Evolutionary conservation across 2,329 filamentous ascomycete species (phyloP).

Genomic region (Colletotrichum sp.): DNA sequence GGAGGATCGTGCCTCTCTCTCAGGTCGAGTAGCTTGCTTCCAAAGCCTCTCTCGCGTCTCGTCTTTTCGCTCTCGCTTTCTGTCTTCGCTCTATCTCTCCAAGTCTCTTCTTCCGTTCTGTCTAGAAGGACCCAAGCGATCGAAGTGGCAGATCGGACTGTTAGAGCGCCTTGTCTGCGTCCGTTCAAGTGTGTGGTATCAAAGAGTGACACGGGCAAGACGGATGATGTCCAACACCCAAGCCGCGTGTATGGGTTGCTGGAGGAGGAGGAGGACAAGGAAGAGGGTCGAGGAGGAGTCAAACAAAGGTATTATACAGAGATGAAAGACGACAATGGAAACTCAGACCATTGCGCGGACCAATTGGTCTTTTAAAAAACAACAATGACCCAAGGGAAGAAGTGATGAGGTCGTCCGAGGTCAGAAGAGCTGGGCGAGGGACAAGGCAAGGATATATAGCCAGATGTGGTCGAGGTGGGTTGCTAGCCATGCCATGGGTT

Average conservation of each 20-base stretch:
- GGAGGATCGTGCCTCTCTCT: background rate
- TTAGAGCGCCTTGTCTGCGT: conserved; percentile 12
- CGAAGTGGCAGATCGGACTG: conserved; percentile 3
- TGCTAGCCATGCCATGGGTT: conserved; percentile 8
- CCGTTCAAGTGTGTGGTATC: conserved; percentile 7
- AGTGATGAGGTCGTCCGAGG: conserved; percentile 23
- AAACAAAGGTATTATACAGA: conserved; percentile 33
- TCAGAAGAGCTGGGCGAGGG: conserved; percentile 34
- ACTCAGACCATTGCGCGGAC: conserved; percentile 43
- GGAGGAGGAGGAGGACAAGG: conserved; percentile 14
- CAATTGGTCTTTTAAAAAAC: conserved; percentile 34
- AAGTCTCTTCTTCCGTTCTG: conserved; percentile 17
- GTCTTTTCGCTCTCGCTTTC: background rate
- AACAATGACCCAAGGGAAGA: conserved; percentile 32
- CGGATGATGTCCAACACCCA: conserved; percentile 16
- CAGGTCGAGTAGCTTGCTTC: conserved; percentile 3
- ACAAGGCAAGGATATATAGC: conserved; percentile 54
- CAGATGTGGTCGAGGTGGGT: conserved; percentile 22
- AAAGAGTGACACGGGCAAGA: conserved; percentile 21
- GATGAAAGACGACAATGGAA: conserved; percentile 17
- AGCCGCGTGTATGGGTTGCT: conserved; percentile 18
- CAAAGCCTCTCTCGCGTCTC: background rate
- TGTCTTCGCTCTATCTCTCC: background rate
- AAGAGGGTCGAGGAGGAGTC: conserved; percentile 17
- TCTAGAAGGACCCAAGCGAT: conserved; percentile 17